These are phyloP conservation scores for Hypoxylon sp. DNA, from an alignment of 2,329 filamentous ascomycete species.

Conservation along the genomic window DNA sequence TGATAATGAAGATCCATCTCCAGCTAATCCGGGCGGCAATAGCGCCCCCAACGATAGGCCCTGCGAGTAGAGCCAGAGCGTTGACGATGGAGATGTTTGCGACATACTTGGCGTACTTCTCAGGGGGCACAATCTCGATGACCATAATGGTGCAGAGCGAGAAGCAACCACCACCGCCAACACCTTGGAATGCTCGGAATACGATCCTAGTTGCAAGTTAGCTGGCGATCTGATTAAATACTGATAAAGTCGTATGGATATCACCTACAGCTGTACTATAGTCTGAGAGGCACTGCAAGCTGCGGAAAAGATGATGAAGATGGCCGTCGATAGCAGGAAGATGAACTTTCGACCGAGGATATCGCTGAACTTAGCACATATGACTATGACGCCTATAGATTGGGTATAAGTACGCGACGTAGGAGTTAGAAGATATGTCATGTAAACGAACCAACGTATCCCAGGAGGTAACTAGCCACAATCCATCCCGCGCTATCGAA, in stretches of 20 bases:
- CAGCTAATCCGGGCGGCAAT: conserved; percentile 1
- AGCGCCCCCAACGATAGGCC: conserved; percentile 14
- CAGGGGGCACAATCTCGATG: conserved; percentile 32
- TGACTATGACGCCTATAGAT: conserved; percentile 30
- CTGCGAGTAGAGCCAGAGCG: neutral
- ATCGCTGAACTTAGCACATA: conserved; percentile 12
- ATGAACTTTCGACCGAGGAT: conserved; percentile 13
- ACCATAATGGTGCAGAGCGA: conserved; percentile 27
- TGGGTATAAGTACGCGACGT: neutral
- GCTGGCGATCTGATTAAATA: neutral
- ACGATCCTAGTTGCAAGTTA: conserved; percentile 5
- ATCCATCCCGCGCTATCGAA: conserved; percentile 42
- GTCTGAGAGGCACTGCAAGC: conserved; percentile 7
- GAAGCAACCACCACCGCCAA: conserved; percentile 36
- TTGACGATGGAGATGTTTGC: neutral
- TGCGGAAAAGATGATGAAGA: conserved; percentile 11
- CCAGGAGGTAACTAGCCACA: conserved; percentile 43
- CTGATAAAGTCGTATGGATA: neutral
- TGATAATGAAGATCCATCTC: conserved; percentile 19
- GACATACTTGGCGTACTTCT: conserved; percentile 18
- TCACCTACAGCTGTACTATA: conserved; percentile 2
- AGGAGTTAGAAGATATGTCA: neutral
- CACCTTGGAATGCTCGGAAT: conserved; percentile 39
- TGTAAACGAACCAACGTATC: conserved; percentile 34
- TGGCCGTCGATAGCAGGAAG: neutral